Percentiles rank a stretch among this genome's conserved stretches.
phyloP scores from a whole-genome alignment of 202 grass and related monocot species.

The Schoenoplectus triqueter region DNA sequence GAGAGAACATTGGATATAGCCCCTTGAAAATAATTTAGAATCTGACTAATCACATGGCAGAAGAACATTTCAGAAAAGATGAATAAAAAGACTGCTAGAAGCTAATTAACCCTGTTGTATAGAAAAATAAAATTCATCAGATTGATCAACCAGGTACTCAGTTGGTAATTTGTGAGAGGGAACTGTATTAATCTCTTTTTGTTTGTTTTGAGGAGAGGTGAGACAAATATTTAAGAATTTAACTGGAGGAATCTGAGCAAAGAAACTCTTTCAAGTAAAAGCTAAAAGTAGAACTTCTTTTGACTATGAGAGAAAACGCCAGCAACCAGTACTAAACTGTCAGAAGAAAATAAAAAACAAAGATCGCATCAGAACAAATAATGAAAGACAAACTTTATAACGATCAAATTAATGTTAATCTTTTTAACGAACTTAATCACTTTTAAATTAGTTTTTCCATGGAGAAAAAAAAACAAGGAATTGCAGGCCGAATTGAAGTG shows the following conservation, averaged over 20 bases:
- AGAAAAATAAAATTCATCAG: background rate
- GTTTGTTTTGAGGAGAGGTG: background rate
- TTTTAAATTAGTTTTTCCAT: too few species aligned
- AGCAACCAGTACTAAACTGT: background rate
- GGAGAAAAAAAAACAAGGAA: too few species aligned
- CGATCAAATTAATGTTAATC: too few species aligned
- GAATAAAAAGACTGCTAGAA: background rate
- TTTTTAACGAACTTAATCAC: too few species aligned
- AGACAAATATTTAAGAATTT: background rate
- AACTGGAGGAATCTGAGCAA: conserved; percentile 19
- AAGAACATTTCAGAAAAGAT: background rate
- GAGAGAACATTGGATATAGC: background rate
- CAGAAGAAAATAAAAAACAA: conserved; percentile 10
- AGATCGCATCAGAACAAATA: background rate
- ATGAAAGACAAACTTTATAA: background rate
- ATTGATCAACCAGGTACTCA: background rate
- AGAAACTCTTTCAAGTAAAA: conserved; percentile 5
- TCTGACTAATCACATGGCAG: background rate
- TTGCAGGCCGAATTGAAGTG: too few species aligned
- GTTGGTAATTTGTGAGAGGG: background rate
- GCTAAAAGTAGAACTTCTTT: conserved; percentile 8
- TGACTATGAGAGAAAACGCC: background rate
- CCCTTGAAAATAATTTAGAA: background rate
- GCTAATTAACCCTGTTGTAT: background rate
- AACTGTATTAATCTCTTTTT: background rate